Evolutionary conservation across 108 stramenopile species (phyloP).

Genomic region (Pseudonitzschia multistriata): DNA sequence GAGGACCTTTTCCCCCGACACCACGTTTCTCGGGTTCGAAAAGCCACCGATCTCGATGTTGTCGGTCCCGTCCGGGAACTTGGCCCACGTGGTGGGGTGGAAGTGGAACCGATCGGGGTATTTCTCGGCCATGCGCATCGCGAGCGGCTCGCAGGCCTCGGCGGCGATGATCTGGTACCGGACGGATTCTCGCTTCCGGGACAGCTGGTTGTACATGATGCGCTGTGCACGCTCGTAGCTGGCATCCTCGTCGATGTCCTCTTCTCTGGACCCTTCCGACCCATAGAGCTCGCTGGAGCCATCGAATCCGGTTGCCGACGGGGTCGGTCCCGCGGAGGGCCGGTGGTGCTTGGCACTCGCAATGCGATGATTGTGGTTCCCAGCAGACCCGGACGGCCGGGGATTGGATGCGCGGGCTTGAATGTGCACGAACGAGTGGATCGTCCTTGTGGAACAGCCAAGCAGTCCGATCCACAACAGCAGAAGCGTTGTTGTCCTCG

Average conservation of each 20-base stretch:
- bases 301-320: not conserved
- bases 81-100: slow-evolving; percentile 76
- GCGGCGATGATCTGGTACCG: slow-evolving; percentile 59
- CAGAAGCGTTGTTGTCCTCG: too few species aligned
- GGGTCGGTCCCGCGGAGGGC: not conserved
- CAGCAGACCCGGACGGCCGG: too few species aligned
- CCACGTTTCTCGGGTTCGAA: slow-evolving; percentile 55
- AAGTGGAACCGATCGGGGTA: slow-evolving; percentile 77
- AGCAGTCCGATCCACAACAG: not conserved
- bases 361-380: too few species aligned
- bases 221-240: slow-evolving; percentile 24
- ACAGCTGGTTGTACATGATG: slow-evolving; percentile 47
- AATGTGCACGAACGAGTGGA: too few species aligned
- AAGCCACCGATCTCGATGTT: slow-evolving; percentile 81
- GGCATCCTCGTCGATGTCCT: not conserved
- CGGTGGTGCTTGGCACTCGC: not conserved
- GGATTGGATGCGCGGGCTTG: too few species aligned
- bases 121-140: slow-evolving; percentile 34
- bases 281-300: too few species aligned
- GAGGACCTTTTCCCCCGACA: slow-evolving; percentile 84
- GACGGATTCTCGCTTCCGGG: slow-evolving; percentile 39
- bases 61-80: slow-evolving; percentile 87
- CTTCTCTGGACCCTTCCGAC: not conserved
- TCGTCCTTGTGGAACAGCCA: not conserved
- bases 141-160: slow-evolving; percentile 45